Evolutionary conservation across 768 basidiomycete genomes (phyloP).

Genomic region (Macrolepiota albuminosa): DNA sequence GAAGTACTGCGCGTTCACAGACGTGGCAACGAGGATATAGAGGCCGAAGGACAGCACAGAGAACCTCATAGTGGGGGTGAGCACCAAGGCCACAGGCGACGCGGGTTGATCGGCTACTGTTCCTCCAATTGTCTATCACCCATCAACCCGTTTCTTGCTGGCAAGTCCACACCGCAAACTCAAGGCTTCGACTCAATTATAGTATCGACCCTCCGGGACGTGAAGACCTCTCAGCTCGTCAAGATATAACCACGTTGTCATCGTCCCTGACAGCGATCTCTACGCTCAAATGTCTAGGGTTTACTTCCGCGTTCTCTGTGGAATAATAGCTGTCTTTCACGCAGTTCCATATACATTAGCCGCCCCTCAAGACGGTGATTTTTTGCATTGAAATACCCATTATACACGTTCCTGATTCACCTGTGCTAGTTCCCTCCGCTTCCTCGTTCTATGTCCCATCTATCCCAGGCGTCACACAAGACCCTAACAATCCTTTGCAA

Average conservation of each 20-base stretch:
- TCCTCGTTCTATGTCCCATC: slow-evolving; percentile 79
- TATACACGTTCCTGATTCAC: slow-evolving; percentile 3
- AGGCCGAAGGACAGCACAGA: slow-evolving; percentile 27
- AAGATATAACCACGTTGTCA: not conserved
- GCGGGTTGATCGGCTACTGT: slow-evolving; percentile 1
- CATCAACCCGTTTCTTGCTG: not conserved
- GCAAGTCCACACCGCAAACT: not conserved
- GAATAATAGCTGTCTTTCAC: slow-evolving; percentile 12
- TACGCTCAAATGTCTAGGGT: slow-evolving; percentile 7
- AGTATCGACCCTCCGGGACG: not conserved
- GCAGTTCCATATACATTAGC: slow-evolving; percentile 14
- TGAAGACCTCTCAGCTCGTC: not conserved
- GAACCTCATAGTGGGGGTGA: slow-evolving; percentile 46
- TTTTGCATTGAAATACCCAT: not conserved
- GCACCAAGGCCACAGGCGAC: not conserved
- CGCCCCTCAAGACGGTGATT: slow-evolving; percentile 39
- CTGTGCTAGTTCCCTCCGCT: slow-evolving; percentile 62
- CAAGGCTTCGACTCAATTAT: not conserved
- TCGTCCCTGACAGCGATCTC: not conserved
- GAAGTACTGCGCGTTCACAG: slow-evolving; percentile 64
- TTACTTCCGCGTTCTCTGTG: slow-evolving; percentile 10
- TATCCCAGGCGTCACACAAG: slow-evolving; percentile 74
- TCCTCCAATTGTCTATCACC: slow-evolving; percentile 2
- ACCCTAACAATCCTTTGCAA: slow-evolving; percentile 64
- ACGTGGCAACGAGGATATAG: slow-evolving; percentile 31